Percentiles rank a stretch among this genome's conserved stretches.
Conservation (phyloP, 2,329 filamentous ascomycete genomes). For the Fusarium ambrosium region DNA sequence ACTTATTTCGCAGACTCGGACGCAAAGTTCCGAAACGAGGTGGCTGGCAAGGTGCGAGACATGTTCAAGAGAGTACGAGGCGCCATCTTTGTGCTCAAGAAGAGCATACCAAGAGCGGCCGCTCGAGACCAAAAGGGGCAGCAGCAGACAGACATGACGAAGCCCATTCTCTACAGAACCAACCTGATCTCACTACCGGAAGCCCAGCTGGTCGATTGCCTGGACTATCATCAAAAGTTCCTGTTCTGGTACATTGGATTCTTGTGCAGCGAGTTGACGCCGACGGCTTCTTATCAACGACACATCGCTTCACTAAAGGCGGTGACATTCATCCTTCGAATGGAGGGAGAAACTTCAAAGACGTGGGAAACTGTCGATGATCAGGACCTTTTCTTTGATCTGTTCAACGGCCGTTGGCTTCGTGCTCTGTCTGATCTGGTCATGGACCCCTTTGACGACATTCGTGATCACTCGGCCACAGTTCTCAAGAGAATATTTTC, state of each 20-base stretch:
- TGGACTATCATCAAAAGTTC: constrained; percentile 72
- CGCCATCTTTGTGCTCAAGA: constrained; percentile 69
- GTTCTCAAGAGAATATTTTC: constrained; percentile 66
- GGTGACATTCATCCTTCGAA: constrained; percentile 74
- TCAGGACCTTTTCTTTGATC: constrained; percentile 56
- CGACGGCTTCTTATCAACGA: constrained; percentile 89
- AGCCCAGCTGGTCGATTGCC: constrained; percentile 53
- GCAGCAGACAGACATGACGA: constrained; percentile 29
- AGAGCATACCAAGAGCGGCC: constrained; percentile 55
- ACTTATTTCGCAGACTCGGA: constrained; percentile 87
- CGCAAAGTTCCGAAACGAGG: constrained; percentile 86
- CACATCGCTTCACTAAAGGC: constrained; percentile 86
- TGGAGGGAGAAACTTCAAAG: constrained; percentile 71
- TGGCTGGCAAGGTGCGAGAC: constrained; percentile 79
- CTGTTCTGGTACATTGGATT: constrained; percentile 82
- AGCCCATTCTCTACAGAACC: constrained; percentile 54
- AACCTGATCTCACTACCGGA: constrained; percentile 58
- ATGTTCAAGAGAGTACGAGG: constrained; percentile 82
- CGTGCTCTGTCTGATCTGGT: constrained; percentile 82
- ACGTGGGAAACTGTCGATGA: constrained; percentile 56
- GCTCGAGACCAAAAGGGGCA: constrained; percentile 54
- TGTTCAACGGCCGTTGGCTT: constrained; percentile 65
- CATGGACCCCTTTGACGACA: constrained; percentile 93
- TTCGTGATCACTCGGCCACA: constrained; percentile 71
- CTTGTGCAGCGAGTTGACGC: constrained; percentile 78